phyloP scores from a whole-genome alignment of 2,329 filamentous ascomycete species.

The Calycina marina region DNA sequence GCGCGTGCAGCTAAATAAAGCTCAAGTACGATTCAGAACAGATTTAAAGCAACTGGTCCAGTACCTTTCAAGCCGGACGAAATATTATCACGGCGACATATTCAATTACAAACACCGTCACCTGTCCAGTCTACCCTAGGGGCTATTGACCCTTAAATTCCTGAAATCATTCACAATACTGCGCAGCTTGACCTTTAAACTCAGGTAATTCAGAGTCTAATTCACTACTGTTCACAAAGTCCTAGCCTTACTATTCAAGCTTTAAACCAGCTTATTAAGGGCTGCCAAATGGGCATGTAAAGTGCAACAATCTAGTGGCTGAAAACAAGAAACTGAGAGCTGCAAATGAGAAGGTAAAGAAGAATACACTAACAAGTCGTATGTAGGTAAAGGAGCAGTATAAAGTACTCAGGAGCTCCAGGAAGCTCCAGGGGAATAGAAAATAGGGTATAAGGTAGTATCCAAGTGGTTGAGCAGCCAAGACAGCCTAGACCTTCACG shows the following conservation, averaged over 20 bases:
- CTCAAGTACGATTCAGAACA: not conserved
- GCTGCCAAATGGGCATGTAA: not conserved
- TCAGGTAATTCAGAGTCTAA: not conserved
- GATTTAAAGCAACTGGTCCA: not conserved
- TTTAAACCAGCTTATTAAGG: not conserved
- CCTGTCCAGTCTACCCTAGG: not conserved
- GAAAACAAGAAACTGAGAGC: not conserved
- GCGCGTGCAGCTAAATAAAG: not conserved
- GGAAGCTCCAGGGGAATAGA: not conserved
- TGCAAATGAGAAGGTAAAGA: not conserved
- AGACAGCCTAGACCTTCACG: too few species aligned
- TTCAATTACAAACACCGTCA: slow-evolving; percentile 1
- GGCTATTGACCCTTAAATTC: not conserved
- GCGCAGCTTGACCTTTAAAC: not conserved
- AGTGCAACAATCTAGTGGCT: not conserved
- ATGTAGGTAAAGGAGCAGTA: not conserved
- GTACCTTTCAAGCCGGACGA: not conserved
- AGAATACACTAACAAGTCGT: not conserved
- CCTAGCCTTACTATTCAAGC: not conserved
- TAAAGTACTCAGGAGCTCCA: too few species aligned
- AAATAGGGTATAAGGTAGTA: not conserved
- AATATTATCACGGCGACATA: not conserved
- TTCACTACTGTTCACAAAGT: not conserved
- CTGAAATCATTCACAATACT: not conserved
- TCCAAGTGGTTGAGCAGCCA: too few species aligned